Percentiles rank a stretch among this genome's conserved stretches.
Evolutionary conservation across 345 rosid species (phyloP).

Genomic region (Rhodomyrtus tomentosa): DNA sequence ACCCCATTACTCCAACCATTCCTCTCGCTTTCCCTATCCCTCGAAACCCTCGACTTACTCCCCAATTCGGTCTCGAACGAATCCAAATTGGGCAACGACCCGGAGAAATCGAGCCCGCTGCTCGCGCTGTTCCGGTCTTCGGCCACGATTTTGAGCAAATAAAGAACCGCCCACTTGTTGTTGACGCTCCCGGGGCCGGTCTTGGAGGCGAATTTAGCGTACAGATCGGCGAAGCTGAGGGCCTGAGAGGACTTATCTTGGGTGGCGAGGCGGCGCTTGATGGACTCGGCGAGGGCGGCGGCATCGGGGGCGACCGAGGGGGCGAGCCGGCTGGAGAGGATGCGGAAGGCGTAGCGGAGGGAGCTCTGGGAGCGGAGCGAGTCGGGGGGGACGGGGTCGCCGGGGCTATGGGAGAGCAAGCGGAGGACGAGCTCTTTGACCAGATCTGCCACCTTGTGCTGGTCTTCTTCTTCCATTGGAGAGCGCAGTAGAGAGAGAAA

Average conservation of each 20-base stretch:
- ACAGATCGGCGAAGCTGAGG: conserved; percentile 76
- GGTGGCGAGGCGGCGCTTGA: conserved; percentile 88
- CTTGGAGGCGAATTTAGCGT: conserved; percentile 67
- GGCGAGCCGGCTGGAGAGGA: conserved; percentile 76
- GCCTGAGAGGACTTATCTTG: conserved; percentile 87
- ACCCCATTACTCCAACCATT: conserved; percentile 64
- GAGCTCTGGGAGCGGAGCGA: conserved; percentile 42
- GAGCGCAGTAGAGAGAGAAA: neutral
- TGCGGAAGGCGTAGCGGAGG: conserved; percentile 71
- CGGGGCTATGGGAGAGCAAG: conserved; percentile 45
- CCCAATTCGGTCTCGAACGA: conserved; percentile 17
- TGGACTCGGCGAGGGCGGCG: conserved; percentile 74
- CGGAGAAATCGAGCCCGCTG: conserved; percentile 26
- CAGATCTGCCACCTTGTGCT: conserved; percentile 65
- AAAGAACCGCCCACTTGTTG: conserved; percentile 88
- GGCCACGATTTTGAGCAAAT: conserved; percentile 69
- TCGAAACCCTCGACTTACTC: conserved; percentile 14
- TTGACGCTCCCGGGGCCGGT: conserved; percentile 79
- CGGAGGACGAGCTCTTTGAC: conserved; percentile 78
- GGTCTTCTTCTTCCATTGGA: conserved; percentile 85
- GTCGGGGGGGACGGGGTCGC: conserved; percentile 32
- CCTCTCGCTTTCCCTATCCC: conserved; percentile 16
- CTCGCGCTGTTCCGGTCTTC: conserved; percentile 42
- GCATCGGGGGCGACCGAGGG: conserved; percentile 78
- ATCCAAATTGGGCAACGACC: conserved; percentile 51